These are phyloP conservation scores for Rutstroemia sp. DNA, from an alignment of 2,329 filamentous ascomycete species.

Conservation along the genomic window DNA sequence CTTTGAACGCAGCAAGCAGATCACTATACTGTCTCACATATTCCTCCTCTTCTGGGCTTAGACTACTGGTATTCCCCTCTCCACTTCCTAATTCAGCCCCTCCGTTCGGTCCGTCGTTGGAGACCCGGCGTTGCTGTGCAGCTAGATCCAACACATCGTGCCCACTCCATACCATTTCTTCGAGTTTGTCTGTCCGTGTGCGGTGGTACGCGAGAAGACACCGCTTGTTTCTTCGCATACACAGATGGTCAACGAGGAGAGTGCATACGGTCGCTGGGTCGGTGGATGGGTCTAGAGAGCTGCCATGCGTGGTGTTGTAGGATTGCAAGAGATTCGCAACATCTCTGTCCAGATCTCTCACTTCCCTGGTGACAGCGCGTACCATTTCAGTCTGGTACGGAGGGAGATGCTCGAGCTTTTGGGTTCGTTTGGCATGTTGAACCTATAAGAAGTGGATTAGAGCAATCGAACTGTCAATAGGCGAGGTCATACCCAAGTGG, in stretches of 20 bases:
- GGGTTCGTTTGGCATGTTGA: slow-evolving; percentile 91
- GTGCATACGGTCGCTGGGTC: slow-evolving; percentile 82
- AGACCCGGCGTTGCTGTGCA: slow-evolving; percentile 42
- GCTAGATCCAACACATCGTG: slow-evolving; percentile 70
- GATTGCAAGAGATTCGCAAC: slow-evolving; percentile 71
- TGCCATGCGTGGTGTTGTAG: slow-evolving; percentile 47
- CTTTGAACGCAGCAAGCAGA: slow-evolving; percentile 90
- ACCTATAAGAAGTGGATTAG: slow-evolving; percentile 48
- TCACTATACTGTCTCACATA: slow-evolving; percentile 91
- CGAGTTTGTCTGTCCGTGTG: slow-evolving; percentile 82
- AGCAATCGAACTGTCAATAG: neutral
- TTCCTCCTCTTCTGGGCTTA: slow-evolving; percentile 94
- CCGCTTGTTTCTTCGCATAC: slow-evolving; percentile 92
- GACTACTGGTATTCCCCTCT: slow-evolving; percentile 58
- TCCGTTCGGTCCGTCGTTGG: slow-evolving; percentile 28
- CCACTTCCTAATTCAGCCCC: slow-evolving; percentile 32
- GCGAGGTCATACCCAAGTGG: neutral
- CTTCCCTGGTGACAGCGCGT: slow-evolving; percentile 79
- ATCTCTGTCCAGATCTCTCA: slow-evolving; percentile 87
- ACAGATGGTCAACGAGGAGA: slow-evolving; percentile 85
- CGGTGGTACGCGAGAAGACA: slow-evolving; percentile 92
- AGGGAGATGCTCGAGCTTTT: slow-evolving; percentile 77
- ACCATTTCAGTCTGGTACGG: slow-evolving; percentile 91
- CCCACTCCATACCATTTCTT: slow-evolving; percentile 89
- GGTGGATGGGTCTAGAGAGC: slow-evolving; percentile 77